Conservation (phyloP, 805 yeast species). For the Sugiyamaella qingdaonensis region DNA sequence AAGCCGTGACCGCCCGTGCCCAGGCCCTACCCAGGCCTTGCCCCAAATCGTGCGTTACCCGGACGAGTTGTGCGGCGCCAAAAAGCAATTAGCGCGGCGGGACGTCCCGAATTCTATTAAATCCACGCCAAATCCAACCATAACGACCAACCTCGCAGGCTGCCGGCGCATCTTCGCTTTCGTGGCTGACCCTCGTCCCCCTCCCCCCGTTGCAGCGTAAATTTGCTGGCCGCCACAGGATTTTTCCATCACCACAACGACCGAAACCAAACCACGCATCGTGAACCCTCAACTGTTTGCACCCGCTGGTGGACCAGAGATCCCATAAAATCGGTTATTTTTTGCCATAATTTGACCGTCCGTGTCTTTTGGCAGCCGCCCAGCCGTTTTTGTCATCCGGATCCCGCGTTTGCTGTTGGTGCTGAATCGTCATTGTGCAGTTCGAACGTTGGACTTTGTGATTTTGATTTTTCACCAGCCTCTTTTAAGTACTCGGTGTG, state of each 20-base stretch:
- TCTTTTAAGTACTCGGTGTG: no score
- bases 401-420: no score
- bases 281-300: neutral
- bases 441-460: no score
- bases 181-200: conserved; percentile 2
- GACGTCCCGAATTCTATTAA: neutral
- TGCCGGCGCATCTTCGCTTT: neutral
- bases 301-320: neutral
- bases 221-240: neutral
- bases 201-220: neutral
- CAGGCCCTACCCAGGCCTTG: neutral
- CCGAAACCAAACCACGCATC: conserved; percentile 7
- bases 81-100: neutral
- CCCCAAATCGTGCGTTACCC: neutral
- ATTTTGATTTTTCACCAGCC: no score
- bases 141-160: conserved; percentile 2
- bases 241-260: conserved; percentile 8
- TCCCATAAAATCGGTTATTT: conserved; percentile 1
- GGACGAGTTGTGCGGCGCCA: neutral
- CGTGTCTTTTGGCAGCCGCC: no score
- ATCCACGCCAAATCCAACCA: neutral
- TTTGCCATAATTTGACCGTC: neutral
- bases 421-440: no score
- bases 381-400: no score
- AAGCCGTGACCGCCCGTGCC: neutral